Base-by-base conservation (phyloP, 768 basidiomycete genomes). In the Suillus placidus region DNA sequence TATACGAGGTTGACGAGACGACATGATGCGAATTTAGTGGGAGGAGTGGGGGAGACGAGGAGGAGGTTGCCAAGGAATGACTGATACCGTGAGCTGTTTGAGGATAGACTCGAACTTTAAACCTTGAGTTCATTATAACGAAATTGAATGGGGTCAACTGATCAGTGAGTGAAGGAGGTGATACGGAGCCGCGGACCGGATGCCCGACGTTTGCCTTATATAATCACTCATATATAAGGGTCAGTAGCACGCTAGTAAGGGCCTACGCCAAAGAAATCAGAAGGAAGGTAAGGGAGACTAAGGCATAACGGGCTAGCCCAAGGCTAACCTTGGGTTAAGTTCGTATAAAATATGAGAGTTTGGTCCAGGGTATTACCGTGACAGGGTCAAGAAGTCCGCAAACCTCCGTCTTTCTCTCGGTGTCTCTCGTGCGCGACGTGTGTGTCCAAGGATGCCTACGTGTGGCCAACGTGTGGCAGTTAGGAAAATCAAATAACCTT, bases 351-450 rank as follows among this genome's bases (percentile, higher is more conserved):
- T 6, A n/a, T 18, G 32, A 35, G 13, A 38, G 37, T 57, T 26
- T 23, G 6, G n/a, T n/a, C n/a, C n/a, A n/a, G n/a, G 2, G 13
- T 4, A 12, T 37, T 37, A 13, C 12, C 12, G 12, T 12, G 9
- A 37, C 37, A 37, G 12, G 37, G 12, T 13, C 26, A 26, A 26
- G 26, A 26, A 26, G 26, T 26, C 26, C 26, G 26, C 26, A 4
- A 47, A n/a, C 81, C 79, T 93, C 92, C 91, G 92, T 92, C 75
- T 86, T 85, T 67, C 81, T 82, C 76, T 92, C 89, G 16, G 89
- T 84, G 71, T 94, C 91, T 67, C 85, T 84, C 58, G 87, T 92
- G 77, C 90, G 88, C 0, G 26, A 26, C 26, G 26, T 26, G 26
- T 2, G 90, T 13, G 23, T 12, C 23, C 47, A 13, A 23, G 47